phyloP scores from a whole-genome alignment of 2,329 filamentous ascomycete species.

The Botrytis fragariae region DNA sequence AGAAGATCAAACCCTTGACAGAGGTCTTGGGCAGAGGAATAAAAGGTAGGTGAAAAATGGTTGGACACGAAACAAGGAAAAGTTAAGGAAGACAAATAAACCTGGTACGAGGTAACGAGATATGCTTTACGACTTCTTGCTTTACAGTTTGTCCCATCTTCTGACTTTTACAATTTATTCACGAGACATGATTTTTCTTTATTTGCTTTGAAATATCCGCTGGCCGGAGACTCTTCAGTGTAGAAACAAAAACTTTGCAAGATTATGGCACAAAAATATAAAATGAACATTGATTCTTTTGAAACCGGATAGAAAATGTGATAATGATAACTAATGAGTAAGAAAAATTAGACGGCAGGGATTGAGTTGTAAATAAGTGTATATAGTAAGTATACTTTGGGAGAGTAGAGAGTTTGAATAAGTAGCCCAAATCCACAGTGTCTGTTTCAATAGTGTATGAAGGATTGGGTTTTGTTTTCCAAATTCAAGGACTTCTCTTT shows the following conservation, averaged over 20 bases:
- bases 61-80: background rate
- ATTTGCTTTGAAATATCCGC: background rate
- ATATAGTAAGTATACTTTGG: background rate
- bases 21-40: background rate
- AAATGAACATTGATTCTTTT: background rate
- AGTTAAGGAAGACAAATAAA: background rate
- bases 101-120: background rate
- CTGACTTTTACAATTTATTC: background rate
- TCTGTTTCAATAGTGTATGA: background rate
- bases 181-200: background rate
- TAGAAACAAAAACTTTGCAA: background rate
- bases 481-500: background rate
- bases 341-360: background rate
- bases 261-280: background rate
- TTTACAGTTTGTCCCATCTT: background rate
- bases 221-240: background rate
- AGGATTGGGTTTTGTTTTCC: background rate
- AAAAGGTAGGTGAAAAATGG: background rate
- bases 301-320: background rate
- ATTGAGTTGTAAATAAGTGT: background rate
- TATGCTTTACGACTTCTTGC: background rate
- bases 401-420: background rate
- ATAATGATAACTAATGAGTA: background rate
- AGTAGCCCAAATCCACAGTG: fast-evolving
- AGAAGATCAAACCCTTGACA: background rate